These are phyloP conservation scores for Penicillium malachiteum DNA, from an alignment of 495 filamentous ascomycete species.

Conservation along the genomic window DNA sequence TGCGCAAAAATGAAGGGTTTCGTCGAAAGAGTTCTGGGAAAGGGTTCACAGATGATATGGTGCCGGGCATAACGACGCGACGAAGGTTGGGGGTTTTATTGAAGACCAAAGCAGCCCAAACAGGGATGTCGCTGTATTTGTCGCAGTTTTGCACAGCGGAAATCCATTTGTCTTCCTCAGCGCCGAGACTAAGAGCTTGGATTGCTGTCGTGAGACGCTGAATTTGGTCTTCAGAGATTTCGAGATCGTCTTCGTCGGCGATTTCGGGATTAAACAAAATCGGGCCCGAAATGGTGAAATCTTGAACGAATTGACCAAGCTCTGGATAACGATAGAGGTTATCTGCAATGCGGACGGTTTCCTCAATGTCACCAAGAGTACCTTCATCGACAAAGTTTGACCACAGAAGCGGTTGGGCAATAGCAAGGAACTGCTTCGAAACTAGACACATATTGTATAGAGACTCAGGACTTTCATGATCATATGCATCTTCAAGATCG, in stretches of 20 bases:
- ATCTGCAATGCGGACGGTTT: constrained; percentile 14
- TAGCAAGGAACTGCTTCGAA: constrained; percentile 16
- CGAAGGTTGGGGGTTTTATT: constrained; percentile 27
- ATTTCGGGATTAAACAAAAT: background rate
- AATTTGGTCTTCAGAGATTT: background rate
- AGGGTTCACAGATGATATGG: constrained; percentile 6
- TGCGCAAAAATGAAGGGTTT: constrained; percentile 18
- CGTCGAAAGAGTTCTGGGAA: constrained; percentile 16
- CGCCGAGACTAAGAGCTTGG: background rate
- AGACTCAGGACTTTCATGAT: background rate
- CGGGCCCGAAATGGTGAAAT: background rate
- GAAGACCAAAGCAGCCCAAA: constrained; percentile 17
- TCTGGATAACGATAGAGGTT: constrained; percentile 15
- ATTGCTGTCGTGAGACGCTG: background rate
- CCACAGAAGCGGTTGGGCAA: constrained; percentile 30
- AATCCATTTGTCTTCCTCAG: background rate
- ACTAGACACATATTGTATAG: constrained; percentile 24
- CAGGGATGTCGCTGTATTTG: background rate
- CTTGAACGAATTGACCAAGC: constrained; percentile 18
- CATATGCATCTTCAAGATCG: background rate
- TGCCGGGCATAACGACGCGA: constrained; percentile 12
- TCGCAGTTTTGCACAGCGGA: constrained; percentile 4
- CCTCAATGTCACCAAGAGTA: background rate
- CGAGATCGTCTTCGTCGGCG: background rate
- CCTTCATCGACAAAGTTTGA: constrained; percentile 12